Conservation (phyloP, 208 protist genomes). For the Angomonas desouzai region DNA sequence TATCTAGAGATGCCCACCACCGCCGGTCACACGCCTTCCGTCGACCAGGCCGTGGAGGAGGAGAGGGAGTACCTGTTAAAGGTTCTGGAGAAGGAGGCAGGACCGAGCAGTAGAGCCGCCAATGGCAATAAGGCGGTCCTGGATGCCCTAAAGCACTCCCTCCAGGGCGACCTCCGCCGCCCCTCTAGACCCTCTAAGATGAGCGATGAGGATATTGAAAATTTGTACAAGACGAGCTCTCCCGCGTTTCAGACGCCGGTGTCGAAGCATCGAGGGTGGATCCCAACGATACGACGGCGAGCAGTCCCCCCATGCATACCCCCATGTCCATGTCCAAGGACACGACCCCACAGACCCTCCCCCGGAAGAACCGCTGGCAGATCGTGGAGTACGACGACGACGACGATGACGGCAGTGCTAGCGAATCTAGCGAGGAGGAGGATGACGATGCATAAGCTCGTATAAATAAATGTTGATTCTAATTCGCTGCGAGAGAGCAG, state of each 20-base stretch:
- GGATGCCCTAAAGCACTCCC: background rate
- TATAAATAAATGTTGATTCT: no score
- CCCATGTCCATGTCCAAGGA: background rate
- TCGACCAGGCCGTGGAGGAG: background rate
- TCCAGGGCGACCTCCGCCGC: background rate
- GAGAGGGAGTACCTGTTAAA: constrained; percentile 4
- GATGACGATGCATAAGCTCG: no score
- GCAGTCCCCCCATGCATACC: background rate
- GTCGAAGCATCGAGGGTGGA: background rate
- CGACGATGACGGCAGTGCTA: constrained; percentile 17
- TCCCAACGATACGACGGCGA: background rate
- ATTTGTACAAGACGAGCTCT: constrained; percentile 9
- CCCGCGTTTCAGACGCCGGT: background rate
- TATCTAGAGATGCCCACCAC: constrained; percentile 28
- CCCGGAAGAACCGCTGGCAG: constrained; percentile 53
- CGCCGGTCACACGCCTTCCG: background rate
- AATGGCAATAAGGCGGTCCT: background rate
- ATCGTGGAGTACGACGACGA: constrained; percentile 79
- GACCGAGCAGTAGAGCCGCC: background rate
- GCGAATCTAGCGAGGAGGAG: constrained; percentile 4
- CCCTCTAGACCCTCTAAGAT: constrained; percentile 27
- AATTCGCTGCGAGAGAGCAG: no score
- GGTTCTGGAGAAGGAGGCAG: background rate
- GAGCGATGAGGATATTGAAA: constrained; percentile 31
- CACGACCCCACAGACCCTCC: background rate